phyloP scores from a whole-genome alignment of 768 basidiomycete genomes.

The Chlorophyllum brunneum region DNA sequence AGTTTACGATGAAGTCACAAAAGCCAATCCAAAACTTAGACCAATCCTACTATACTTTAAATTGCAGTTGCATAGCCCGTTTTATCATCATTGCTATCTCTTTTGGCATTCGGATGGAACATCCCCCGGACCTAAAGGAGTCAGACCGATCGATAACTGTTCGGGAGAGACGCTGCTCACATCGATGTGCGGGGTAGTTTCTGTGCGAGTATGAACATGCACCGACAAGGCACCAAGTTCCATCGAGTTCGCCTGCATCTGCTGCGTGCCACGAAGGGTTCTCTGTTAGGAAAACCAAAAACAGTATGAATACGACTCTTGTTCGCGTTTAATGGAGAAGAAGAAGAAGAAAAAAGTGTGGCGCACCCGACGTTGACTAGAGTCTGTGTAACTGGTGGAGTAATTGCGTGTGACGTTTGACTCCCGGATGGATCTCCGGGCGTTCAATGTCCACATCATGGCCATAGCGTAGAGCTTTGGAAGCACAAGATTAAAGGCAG shows the following conservation, averaged over 20 bases:
- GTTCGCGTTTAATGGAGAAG: too few relatives aligned
- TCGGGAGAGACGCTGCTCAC: constrained; percentile 15
- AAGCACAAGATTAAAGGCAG: constrained; percentile 26
- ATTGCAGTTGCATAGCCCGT: too few relatives aligned
- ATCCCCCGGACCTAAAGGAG: too few relatives aligned
- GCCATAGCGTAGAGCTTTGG: constrained; percentile 32
- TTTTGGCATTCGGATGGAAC: too few relatives aligned
- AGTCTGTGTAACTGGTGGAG: constrained; percentile 7
- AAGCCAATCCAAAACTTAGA: too few relatives aligned
- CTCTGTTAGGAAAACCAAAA: background rate
- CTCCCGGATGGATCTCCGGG: constrained; percentile 22
- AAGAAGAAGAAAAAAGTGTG: background rate
- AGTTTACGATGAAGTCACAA: too few relatives aligned
- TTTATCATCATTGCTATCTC: too few relatives aligned
- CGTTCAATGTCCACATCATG: constrained; percentile 36
- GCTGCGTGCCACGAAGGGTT: background rate
- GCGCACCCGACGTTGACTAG: constrained; percentile 9
- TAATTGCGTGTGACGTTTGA: constrained; percentile 11
- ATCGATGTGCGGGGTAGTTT: constrained; percentile 23
- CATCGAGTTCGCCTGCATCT: constrained; percentile 13
- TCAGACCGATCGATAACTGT: too few relatives aligned
- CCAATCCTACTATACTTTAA: too few relatives aligned
- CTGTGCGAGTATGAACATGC: constrained; percentile 22
- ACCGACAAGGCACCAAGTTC: constrained; percentile 18
- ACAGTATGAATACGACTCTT: background rate